Percentiles rank a stretch among this genome's conserved stretches.
Conservation (phyloP, 805 yeast species). For the Sugiyamaella lignohabitans region DNA sequence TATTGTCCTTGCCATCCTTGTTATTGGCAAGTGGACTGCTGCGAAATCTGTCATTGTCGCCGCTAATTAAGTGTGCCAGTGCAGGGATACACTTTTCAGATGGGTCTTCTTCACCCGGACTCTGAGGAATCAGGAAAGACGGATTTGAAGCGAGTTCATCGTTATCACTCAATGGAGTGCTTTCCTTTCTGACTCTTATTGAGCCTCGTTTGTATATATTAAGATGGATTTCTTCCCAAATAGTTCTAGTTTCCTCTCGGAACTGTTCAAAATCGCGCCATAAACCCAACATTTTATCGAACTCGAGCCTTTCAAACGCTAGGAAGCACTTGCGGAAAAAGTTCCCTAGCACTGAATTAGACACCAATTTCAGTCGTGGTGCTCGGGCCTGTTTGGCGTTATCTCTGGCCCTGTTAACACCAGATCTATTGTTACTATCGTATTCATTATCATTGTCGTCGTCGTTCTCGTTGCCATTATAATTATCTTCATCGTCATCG, state of each 20-base stretch:
- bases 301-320: slow-evolving; percentile 35
- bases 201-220: too few relatives aligned
- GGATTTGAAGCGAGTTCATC: background rate
- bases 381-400: background rate
- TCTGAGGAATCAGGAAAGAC: background rate
- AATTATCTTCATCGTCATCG: background rate
- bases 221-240: background rate
- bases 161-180: background rate
- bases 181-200: background rate
- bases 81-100: background rate
- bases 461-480: background rate
- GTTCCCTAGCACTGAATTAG: slow-evolving; percentile 19
- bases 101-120: background rate
- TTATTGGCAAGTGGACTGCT: too few relatives aligned
- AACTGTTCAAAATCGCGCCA: slow-evolving; percentile 36
- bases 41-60: too few relatives aligned
- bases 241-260: slow-evolving; percentile 19
- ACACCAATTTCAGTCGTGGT: slow-evolving; percentile 3
- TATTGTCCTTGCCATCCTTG: slow-evolving; percentile 1
- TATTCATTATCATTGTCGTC: background rate
- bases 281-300: slow-evolving; percentile 38
- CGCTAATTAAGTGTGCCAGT: background rate
- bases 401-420: background rate
- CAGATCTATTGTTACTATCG: background rate
- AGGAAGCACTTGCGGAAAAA: slow-evolving; percentile 22